Evolutionary conservation across 2,329 filamentous ascomycete species (phyloP), one percentile per base, ranked within the genome.

Genomic region (Westerdykella aurantiaca): DNA sequence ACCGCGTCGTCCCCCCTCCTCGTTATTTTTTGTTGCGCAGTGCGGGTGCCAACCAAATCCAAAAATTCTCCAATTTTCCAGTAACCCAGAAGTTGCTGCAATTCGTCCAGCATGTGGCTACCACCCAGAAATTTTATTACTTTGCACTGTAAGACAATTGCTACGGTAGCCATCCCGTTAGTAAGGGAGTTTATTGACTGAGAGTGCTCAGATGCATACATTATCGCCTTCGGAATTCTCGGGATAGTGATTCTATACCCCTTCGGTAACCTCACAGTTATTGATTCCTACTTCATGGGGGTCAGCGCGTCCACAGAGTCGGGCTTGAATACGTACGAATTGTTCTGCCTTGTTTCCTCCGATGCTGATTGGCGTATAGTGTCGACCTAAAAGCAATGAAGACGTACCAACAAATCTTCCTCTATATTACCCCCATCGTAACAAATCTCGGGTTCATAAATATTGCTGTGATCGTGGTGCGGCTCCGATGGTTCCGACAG

Each of bases 241-340:
- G 62, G 58, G 14, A 45, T 71, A 37, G 48, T 66, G 22, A 51
- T 72, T 35, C 47, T 73, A 16, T 66, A 61, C 35, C 67, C 67
- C 1, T 57, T 64, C 39, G 68, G 69, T 22, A 73, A 73, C 42
- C 37, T 73, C 5, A 47, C 49, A 3, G 69, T 68, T 0, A 60
- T 76, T 16, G 74, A 78, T 60, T 68, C 72, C 17, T 75, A 71
- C 55, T 74, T 77, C 56, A 72, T 77, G 31, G 73, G 73, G 13
- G 69, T 66, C 46, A 77, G 73, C 52, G 67, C 68, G 1, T 71
- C 71, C 1, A 78, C 75, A 5, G 72, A 74, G 49, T 75, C 74
- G 0, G 75, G 76, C 0, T 56, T 78, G 18, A 77, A 76, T 48
- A 69, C 72, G 72, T 77, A 13, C 14, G 43, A 45, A 6, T 46